Conservation (phyloP, 805 yeast genomes). For the Lipomyces mesembrius region DNA sequence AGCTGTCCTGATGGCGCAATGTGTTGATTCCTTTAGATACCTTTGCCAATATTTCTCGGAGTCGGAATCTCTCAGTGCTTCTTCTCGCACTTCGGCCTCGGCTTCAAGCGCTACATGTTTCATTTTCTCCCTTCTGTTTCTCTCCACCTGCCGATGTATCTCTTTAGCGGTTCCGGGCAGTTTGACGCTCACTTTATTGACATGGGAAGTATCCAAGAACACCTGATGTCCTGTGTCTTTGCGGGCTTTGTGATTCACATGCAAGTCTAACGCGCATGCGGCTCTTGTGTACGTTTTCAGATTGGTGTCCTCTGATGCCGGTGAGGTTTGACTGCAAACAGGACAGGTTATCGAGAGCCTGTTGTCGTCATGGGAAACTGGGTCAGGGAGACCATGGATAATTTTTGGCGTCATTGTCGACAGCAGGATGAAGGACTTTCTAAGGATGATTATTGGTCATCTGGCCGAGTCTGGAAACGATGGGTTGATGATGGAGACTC, state of each 20-base stretch:
- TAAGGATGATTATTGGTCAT: too few relatives aligned
- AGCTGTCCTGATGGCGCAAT: too few relatives aligned
- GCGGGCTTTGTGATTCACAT: background rate
- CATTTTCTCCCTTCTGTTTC: background rate
- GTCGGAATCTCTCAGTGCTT: too few relatives aligned
- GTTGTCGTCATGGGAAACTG: background rate
- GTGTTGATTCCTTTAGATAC: too few relatives aligned
- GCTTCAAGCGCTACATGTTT: background rate
- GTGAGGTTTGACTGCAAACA: background rate
- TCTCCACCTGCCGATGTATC: slow-evolving; percentile 1
- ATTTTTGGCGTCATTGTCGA: background rate
- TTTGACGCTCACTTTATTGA: background rate
- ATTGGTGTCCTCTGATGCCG: background rate
- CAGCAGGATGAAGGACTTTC: background rate
- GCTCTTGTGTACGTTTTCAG: background rate
- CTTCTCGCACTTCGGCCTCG: background rate
- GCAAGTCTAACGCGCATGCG: background rate
- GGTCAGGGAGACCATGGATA: background rate
- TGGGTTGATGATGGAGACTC: too few relatives aligned
- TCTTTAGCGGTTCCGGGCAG: background rate
- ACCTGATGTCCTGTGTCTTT: background rate
- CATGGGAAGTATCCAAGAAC: too few relatives aligned
- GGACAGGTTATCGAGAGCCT: background rate
- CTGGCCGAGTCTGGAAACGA: too few relatives aligned
- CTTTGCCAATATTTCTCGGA: too few relatives aligned